These are phyloP conservation scores for Mycena vitilis DNA, from an alignment of 768 basidiomycete species.

Conservation along the genomic window DNA sequence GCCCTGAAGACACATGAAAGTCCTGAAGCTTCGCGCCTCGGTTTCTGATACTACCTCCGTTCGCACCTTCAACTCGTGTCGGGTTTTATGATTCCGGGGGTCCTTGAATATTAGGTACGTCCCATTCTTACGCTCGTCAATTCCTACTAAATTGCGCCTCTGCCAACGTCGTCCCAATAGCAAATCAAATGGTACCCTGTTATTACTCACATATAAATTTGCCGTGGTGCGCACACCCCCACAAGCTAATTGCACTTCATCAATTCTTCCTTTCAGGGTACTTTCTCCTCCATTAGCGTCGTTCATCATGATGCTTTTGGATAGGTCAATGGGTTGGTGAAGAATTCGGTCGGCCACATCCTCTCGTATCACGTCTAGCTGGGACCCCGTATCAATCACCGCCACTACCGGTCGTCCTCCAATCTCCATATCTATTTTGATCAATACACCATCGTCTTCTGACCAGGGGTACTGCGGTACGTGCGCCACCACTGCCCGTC, in stretches of 20 bases:
- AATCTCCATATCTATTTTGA: constrained; percentile 6
- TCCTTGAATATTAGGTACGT: constrained; percentile 1
- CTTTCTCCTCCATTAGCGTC: background rate
- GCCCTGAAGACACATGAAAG: background rate
- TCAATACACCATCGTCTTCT: constrained; percentile 6
- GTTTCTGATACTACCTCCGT: background rate
- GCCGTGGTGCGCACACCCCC: background rate
- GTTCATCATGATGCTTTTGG: background rate
- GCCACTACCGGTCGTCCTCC: background rate
- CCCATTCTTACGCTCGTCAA: background rate
- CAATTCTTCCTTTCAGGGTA: background rate
- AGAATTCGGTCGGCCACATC: background rate
- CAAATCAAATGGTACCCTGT: background rate
- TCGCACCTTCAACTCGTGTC: background rate
- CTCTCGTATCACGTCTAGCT: background rate
- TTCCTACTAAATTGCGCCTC: background rate
- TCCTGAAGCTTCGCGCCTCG: background rate
- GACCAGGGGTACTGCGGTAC: constrained; percentile 12
- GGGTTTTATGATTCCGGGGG: background rate
- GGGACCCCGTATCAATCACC: constrained; percentile 7
- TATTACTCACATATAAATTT: background rate
- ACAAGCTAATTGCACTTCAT: background rate
- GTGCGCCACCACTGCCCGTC: background rate
- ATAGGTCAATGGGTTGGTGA: background rate
- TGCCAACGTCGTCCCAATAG: background rate